Base-by-base conservation (phyloP, 1,284 basidiomycete species). In the Polyporus tsugae region DNA sequence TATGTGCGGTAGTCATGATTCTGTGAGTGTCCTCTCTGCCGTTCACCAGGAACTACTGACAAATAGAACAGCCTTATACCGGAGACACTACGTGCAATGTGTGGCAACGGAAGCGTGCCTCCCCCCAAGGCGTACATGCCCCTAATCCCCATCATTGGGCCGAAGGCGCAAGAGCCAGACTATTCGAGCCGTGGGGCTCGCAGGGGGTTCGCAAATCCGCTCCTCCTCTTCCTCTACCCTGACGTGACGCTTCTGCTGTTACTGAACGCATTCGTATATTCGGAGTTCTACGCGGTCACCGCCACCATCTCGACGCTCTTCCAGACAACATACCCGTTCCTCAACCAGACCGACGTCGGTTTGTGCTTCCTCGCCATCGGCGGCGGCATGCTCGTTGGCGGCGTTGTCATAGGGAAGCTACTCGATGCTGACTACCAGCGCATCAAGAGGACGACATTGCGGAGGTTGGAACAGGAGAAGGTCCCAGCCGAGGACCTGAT, bases 311-410 rank as follows among this genome's bases (percentile, higher is more conserved):
- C 92, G 6, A 85, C 87, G 0, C 80, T 92, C 0, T 92, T 93
- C 76, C 77, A 81, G 55, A 73, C 77, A 6, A 79, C 83, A 1
- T 94, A 93, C 73, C 86, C 90, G 0, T 88, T 81, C 76, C 81
- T 93, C 53, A 85, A 78, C 63, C 85, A 92, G 72, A 90, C 88
- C 0, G 84, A 87, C 13, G 83, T 90, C 42, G 93, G 93, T 0
- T 78, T 94, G 9, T 93, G 90, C 76, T 95, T 89, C 80, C 80
- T 95, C 57, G 82, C 87, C 0, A 83, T 91, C 65, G 93, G 91
- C 3, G 85, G 85, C 22, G 90, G 89, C 4, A 86, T 86, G 81
- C 68, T 83, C 1, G 64, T 87, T 13, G 88, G 89, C 33, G 83
- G 85, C 57, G 73, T 81, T 13, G 49, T 81, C 6, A 84, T 79